Percentiles rank a stretch among this genome's conserved stretches.
phyloP scores from a whole-genome alignment of 306 rosid genomes.

The Ammopiptanthus mongolicus region DNA sequence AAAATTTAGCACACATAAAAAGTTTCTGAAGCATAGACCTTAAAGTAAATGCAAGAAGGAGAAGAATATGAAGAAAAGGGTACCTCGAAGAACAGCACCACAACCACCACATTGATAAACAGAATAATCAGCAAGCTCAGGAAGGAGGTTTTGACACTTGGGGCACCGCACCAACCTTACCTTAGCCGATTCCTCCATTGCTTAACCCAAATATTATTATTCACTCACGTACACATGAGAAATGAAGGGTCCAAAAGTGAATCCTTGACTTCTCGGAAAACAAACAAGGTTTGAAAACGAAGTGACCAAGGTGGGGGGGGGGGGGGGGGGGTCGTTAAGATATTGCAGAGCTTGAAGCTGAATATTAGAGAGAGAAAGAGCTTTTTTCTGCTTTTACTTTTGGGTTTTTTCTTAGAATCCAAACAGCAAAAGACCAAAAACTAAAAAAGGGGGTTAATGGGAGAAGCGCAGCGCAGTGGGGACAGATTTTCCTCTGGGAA shows the following conservation, averaged over 20 bases:
- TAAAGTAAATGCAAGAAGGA: too few species aligned
- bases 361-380: slow-evolving; percentile 7
- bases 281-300: slow-evolving; percentile 26
- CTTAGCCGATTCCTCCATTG: slow-evolving; percentile 69
- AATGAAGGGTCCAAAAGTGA: slow-evolving; percentile 23
- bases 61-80: slow-evolving; percentile 9
- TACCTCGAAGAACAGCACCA: slow-evolving; percentile 85
- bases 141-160: slow-evolving; percentile 89
- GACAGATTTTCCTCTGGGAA: slow-evolving; percentile 35
- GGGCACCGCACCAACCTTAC: slow-evolving; percentile 84
- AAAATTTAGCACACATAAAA: neutral
- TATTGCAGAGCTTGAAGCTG: neutral
- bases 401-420: slow-evolving; percentile 37
- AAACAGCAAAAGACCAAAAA: slow-evolving; percentile 21
- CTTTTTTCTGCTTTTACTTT: slow-evolving; percentile 15
- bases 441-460: neutral
- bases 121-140: slow-evolving; percentile 81
- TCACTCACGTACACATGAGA: neutral
- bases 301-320: neutral
- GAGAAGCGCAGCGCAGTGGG: slow-evolving; percentile 22
- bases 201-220: too few species aligned
- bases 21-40: neutral
- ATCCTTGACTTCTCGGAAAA: slow-evolving; percentile 19
- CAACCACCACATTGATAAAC: slow-evolving; percentile 95
- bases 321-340: neutral